These are phyloP conservation scores for Glycyrrhiza uralensis DNA, from an alignment of 306 rosid genomes.

Conservation along the genomic window DNA sequence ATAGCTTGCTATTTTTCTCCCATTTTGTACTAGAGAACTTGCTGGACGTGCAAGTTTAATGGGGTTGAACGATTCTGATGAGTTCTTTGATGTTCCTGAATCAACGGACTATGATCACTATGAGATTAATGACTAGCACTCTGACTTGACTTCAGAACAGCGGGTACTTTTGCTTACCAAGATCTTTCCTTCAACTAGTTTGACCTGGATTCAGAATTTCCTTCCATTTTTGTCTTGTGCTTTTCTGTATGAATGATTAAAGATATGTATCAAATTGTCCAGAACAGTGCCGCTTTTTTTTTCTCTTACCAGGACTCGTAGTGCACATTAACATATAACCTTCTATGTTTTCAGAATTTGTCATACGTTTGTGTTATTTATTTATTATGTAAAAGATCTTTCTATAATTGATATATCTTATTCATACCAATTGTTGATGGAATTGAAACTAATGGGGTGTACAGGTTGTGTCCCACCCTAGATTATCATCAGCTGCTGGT, in stretches of 20 bases:
- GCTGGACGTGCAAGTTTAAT: slow-evolving; percentile 51
- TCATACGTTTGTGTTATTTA: slow-evolving; percentile 1
- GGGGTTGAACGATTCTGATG: slow-evolving; percentile 74
- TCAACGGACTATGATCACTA: slow-evolving; percentile 49
- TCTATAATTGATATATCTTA: background rate
- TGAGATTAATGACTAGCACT: slow-evolving; percentile 57
- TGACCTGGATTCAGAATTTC: too few relatives aligned
- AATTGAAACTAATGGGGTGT: background rate
- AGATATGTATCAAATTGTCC: too few relatives aligned
- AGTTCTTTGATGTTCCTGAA: slow-evolving; percentile 90
- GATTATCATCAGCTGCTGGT: slow-evolving; percentile 55
- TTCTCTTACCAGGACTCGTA: too few relatives aligned
- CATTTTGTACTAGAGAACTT: too few relatives aligned
- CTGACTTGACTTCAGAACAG: slow-evolving; percentile 41
- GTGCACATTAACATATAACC: too few relatives aligned
- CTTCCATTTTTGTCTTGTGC: too few relatives aligned
- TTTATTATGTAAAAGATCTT: background rate
- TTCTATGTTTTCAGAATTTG: background rate
- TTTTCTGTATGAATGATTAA: too few relatives aligned
- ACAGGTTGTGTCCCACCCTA: slow-evolving; percentile 48
- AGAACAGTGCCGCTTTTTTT: too few relatives aligned
- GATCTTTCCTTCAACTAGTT: too few relatives aligned
- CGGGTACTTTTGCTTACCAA: too few relatives aligned
- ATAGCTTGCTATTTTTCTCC: too few relatives aligned
- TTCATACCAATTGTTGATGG: slow-evolving; percentile 9